A percentile compares a stretch with the other conserved stretches of the same genome.
These are phyloP conservation scores for Prunus kanzakura DNA, from an alignment of 306 rosid species.

Conservation along the genomic window DNA sequence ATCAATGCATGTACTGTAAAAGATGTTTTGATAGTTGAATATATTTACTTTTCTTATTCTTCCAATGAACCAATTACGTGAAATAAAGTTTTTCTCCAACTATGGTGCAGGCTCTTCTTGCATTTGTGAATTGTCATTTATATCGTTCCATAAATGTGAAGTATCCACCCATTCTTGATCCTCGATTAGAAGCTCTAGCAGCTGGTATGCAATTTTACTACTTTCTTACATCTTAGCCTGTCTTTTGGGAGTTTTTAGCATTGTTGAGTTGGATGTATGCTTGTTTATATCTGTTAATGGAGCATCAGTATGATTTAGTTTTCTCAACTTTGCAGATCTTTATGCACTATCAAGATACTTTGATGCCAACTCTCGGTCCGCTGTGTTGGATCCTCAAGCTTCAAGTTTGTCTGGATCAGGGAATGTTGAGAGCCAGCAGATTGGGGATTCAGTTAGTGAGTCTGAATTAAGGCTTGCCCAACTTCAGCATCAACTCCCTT, in stretches of 20 bases:
- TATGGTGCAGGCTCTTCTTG: slow-evolving; percentile 63
- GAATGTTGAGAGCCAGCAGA: slow-evolving; percentile 36
- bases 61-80: neutral
- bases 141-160: slow-evolving; percentile 72
- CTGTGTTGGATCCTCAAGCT: slow-evolving; percentile 42
- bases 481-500: slow-evolving; percentile 91
- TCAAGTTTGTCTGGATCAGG: slow-evolving; percentile 43
- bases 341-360: slow-evolving; percentile 78
- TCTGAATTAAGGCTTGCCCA: slow-evolving; percentile 88
- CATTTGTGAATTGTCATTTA: slow-evolving; percentile 67
- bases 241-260: neutral
- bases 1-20: neutral
- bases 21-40: neutral
- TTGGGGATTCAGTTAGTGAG: slow-evolving; percentile 29
- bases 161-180: slow-evolving; percentile 87
- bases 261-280: neutral
- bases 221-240: neutral
- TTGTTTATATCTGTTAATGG: neutral
- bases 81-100: neutral
- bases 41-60: neutral
- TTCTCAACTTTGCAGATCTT: slow-evolving; percentile 48
- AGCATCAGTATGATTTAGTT: neutral
- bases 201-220: slow-evolving; percentile 43
- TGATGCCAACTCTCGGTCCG: slow-evolving; percentile 36
- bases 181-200: slow-evolving; percentile 73